Conservation (phyloP, 1,284 basidiomycete genomes). For the Naganishia cerealis region DNA sequence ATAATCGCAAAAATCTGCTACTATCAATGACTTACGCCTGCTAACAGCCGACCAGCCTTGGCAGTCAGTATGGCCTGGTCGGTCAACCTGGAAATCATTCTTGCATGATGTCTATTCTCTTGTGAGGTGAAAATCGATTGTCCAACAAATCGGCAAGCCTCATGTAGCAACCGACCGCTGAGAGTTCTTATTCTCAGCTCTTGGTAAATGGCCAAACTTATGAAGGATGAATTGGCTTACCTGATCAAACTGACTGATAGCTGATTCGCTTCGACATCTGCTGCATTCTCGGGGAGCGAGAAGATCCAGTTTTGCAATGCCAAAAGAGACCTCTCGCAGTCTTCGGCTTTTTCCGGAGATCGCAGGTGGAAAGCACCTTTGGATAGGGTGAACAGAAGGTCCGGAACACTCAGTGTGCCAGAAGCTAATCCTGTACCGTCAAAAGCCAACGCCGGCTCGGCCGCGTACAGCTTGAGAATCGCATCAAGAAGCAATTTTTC, state of each 20-base stretch:
- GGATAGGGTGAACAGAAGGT: slow-evolving; percentile 10
- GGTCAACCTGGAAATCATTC: slow-evolving; percentile 14
- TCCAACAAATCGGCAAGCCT: slow-evolving; percentile 21
- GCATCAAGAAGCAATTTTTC: slow-evolving; percentile 27
- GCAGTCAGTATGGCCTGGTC: slow-evolving; percentile 21
- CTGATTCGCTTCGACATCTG: slow-evolving; percentile 4
- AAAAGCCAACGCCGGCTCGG: slow-evolving; percentile 28
- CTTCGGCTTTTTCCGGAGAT: slow-evolving; percentile 15
- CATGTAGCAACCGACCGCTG: slow-evolving; percentile 14
- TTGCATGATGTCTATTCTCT: slow-evolving; percentile 15
- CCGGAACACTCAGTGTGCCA: slow-evolving; percentile 4
- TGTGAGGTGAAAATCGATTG: slow-evolving; percentile 14
- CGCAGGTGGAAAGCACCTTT: slow-evolving; percentile 21
- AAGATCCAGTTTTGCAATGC: slow-evolving; percentile 18
- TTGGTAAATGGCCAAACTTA: not conserved
- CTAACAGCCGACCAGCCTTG: slow-evolving; percentile 22
- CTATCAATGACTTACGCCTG: not conserved
- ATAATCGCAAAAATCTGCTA: not conserved
- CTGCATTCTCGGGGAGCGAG: not conserved
- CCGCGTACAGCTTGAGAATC: slow-evolving; percentile 26
- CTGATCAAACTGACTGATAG: slow-evolving; percentile 24
- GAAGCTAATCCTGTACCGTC: slow-evolving; percentile 10
- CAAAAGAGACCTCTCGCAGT: slow-evolving; percentile 19
- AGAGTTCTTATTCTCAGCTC: not conserved
- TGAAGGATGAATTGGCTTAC: not conserved